phyloP scores from a whole-genome alignment of 495 filamentous ascomycete species.

The Lasiosphaeriaceae sp. region DNA sequence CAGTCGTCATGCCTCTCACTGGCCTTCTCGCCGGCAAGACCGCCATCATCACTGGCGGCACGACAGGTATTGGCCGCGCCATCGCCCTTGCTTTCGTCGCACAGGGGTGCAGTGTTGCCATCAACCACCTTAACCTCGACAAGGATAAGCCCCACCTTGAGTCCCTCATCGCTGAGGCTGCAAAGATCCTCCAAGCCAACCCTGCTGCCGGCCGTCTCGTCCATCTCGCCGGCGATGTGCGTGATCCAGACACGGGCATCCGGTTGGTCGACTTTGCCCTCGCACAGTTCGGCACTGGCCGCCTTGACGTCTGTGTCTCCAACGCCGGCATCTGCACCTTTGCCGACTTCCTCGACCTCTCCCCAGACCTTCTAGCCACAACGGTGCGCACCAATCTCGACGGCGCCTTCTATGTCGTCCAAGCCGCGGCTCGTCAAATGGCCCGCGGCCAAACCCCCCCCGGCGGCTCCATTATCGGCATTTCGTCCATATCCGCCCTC shows the following conservation, averaged over 20 bases:
- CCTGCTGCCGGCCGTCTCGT: slow-evolving; percentile 48
- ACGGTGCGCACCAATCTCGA: slow-evolving; percentile 77
- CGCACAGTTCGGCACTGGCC: slow-evolving; percentile 45
- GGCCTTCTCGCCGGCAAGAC: slow-evolving; percentile 63
- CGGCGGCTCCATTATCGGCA: slow-evolving; percentile 78
- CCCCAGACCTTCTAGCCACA: slow-evolving; percentile 55
- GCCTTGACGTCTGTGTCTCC: slow-evolving; percentile 76
- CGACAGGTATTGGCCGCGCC: slow-evolving; percentile 73
- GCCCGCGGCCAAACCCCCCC: slow-evolving; percentile 49
- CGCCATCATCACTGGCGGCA: slow-evolving; percentile 71
- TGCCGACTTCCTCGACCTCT: slow-evolving; percentile 72
- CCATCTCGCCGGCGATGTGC: slow-evolving; percentile 63
- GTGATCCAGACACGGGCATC: slow-evolving; percentile 57
- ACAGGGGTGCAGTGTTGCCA: slow-evolving; percentile 64
- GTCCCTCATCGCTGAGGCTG: slow-evolving; percentile 51
- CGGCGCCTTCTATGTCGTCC: slow-evolving; percentile 80
- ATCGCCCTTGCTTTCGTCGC: slow-evolving; percentile 67
- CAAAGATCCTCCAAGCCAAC: slow-evolving; percentile 29
- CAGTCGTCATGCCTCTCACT: slow-evolving; percentile 30
- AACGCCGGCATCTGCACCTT: slow-evolving; percentile 88
- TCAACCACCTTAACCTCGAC: slow-evolving; percentile 64
- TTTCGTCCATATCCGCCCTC: slow-evolving; percentile 78
- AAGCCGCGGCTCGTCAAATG: slow-evolving; percentile 82
- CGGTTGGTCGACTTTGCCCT: slow-evolving; percentile 56
- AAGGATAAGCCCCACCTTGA: slow-evolving; percentile 51